Percentiles rank a stretch among this genome's conserved stretches.
Conservation (phyloP, 768 basidiomycete species). For the Pilatotrama ljubarskyi region DNA sequence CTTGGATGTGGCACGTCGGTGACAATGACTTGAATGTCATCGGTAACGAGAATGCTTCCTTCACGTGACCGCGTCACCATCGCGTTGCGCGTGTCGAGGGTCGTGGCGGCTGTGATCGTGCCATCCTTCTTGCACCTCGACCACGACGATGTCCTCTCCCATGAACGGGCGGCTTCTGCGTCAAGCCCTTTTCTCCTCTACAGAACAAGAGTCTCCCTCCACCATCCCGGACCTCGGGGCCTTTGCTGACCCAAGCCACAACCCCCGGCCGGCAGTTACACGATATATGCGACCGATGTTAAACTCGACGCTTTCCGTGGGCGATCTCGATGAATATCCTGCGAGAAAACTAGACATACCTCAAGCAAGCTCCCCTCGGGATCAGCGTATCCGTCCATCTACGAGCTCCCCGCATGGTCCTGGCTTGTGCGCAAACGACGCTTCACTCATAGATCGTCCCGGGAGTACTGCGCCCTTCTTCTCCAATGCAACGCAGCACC, state of each 20-base stretch:
- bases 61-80: slow-evolving; percentile 19
- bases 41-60: slow-evolving; percentile 1
- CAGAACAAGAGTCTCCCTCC: background rate
- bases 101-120: background rate
- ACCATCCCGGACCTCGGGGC: background rate
- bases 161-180: slow-evolving; percentile 17
- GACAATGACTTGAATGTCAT: background rate
- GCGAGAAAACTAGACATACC: no score
- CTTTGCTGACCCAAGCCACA: no score
- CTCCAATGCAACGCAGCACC: no score
- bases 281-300: background rate
- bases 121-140: background rate
- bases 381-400: no score
- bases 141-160: background rate
- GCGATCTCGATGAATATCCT: no score
- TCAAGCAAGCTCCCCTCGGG: no score
- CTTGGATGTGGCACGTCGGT: no score
- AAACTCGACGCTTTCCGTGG: no score
- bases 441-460: no score
- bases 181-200: slow-evolving; percentile 5
- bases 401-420: no score
- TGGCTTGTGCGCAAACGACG: no score
- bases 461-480: no score
- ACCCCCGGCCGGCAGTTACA: background rate
- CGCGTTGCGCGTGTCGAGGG: background rate